Evolutionary conservation across 2,329 filamentous ascomycete genomes (phyloP).

Genomic region (Aspergillus tanneri): DNA sequence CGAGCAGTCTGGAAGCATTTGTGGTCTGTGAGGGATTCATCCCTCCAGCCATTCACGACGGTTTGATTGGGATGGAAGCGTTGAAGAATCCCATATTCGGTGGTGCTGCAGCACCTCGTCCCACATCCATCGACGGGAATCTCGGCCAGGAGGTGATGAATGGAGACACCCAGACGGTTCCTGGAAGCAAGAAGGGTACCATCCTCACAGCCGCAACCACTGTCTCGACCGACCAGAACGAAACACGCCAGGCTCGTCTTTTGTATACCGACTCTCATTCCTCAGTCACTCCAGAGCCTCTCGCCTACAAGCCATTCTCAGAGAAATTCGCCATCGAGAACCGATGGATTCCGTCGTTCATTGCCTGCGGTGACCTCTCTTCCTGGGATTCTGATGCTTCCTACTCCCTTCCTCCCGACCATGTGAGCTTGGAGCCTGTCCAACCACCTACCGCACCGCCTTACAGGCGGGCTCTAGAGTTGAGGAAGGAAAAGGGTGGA

Average conservation of each 20-base stretch:
- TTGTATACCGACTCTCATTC: conserved; percentile 47
- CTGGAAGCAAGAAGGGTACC: conserved; percentile 8
- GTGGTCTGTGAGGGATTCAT: conserved; percentile 94
- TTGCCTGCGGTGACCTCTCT: conserved; percentile 95
- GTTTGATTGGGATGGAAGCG: conserved; percentile 44
- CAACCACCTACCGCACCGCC: conserved; percentile 95
- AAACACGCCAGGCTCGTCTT: conserved; percentile 25
- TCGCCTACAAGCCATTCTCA: conserved; percentile 20
- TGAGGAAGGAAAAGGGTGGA: conserved; percentile 72
- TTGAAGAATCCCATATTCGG: conserved; percentile 43
- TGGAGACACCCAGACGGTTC: conserved; percentile 42
- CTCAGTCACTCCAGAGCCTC: conserved; percentile 25
- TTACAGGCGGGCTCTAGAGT: conserved; percentile 86
- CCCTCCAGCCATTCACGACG: conserved; percentile 55
- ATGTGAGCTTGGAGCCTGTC: conserved; percentile 84
- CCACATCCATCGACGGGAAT: conserved; percentile 32
- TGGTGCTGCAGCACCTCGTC: conserved; percentile 32
- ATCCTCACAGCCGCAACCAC: conserved; percentile 3
- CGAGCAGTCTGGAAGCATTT: conserved; percentile 94
- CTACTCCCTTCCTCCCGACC: conserved; percentile 81
- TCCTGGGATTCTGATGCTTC: conserved; percentile 95
- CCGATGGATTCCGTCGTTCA: conserved; percentile 89
- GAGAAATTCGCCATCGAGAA: conserved; percentile 44
- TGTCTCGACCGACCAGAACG: conserved; percentile 13
- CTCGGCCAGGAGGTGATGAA: conserved; percentile 38